phyloP scores from a whole-genome alignment of 2,329 filamentous ascomycete genomes.

The Aspergillus calidoustus region DNA sequence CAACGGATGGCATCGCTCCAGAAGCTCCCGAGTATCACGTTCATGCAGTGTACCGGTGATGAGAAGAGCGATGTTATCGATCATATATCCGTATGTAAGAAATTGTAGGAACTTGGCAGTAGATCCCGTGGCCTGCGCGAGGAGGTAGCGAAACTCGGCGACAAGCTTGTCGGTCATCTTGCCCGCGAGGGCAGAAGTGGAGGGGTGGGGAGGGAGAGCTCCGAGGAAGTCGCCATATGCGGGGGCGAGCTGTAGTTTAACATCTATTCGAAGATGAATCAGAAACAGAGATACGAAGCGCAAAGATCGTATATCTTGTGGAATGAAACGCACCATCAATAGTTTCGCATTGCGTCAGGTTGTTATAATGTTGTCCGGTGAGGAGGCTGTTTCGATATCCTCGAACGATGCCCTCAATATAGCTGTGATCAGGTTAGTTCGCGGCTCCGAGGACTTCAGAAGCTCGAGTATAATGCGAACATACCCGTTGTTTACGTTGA shows the following conservation, averaged over 20 bases:
- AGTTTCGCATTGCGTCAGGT: constrained; percentile 95
- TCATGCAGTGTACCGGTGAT: constrained; percentile 98
- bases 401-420: constrained; percentile 95
- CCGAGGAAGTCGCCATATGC: constrained; percentile 97
- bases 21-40: constrained; percentile 90
- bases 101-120: constrained; percentile 97
- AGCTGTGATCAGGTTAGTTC: constrained; percentile 59
- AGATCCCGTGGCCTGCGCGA: constrained; percentile 89
- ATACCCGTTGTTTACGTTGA: constrained; percentile 92
- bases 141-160: constrained; percentile 93
- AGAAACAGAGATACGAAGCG: not conserved
- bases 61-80: constrained; percentile 96
- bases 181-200: constrained; percentile 89
- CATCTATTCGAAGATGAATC: constrained; percentile 62
- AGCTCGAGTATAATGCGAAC: constrained; percentile 30
- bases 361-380: constrained; percentile 88
- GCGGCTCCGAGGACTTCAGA: not conserved
- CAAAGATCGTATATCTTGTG: not conserved
- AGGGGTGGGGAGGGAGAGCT: constrained; percentile 91
- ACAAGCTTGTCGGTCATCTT: constrained; percentile 99
- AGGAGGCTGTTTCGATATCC: constrained; percentile 95
- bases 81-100: constrained; percentile 99
- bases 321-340: constrained; percentile 75
- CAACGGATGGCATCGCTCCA: constrained; percentile 94
- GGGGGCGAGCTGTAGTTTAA: constrained; percentile 95